phyloP scores from a whole-genome alignment of 176 grass and related monocot species.

The Tillandsia fasciculata region DNA sequence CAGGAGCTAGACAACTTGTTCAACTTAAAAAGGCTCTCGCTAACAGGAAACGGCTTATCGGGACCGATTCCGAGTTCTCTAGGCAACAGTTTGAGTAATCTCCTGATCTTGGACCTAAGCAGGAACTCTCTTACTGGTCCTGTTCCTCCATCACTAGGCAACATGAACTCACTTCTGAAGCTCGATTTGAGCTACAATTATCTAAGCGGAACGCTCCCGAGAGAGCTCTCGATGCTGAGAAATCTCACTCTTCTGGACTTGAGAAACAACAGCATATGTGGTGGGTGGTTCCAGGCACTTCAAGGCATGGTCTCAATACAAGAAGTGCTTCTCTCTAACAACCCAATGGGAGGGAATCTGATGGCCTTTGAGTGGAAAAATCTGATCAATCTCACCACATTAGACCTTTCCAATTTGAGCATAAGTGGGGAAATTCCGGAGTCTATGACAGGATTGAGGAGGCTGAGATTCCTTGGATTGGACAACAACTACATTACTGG shows the following conservation, averaged over 20 bases:
- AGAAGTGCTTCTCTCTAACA: slow-evolving; percentile 12
- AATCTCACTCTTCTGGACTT: slow-evolving; percentile 11
- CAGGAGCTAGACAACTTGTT: slow-evolving; percentile 11
- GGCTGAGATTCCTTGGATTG: slow-evolving; percentile 7
- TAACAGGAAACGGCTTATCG: background rate
- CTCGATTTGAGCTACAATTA: slow-evolving; percentile 13
- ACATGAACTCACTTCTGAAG: slow-evolving; percentile 9
- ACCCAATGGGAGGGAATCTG: slow-evolving; percentile 9
- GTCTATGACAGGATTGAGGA: background rate
- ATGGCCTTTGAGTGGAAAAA: background rate
- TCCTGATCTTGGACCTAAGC: slow-evolving; percentile 17
- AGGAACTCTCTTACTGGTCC: slow-evolving; percentile 8
- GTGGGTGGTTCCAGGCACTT: background rate
- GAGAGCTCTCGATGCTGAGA: background rate
- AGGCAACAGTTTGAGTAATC: slow-evolving; percentile 1
- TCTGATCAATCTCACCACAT: slow-evolving; percentile 6
- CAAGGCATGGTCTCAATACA: background rate
- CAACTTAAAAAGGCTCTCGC: background rate
- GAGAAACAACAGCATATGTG: slow-evolving; percentile 14
- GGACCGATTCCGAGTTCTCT: slow-evolving; percentile 3
- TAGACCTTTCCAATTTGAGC: slow-evolving; percentile 4
- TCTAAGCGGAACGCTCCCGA: background rate
- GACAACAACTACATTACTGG: slow-evolving; percentile 4
- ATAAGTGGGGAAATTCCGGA: slow-evolving; percentile 4
- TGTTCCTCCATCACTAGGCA: slow-evolving; percentile 4